Evolutionary conservation across 352 stramenopile species (phyloP).

Genomic region (Blastocystis sp.): DNA sequence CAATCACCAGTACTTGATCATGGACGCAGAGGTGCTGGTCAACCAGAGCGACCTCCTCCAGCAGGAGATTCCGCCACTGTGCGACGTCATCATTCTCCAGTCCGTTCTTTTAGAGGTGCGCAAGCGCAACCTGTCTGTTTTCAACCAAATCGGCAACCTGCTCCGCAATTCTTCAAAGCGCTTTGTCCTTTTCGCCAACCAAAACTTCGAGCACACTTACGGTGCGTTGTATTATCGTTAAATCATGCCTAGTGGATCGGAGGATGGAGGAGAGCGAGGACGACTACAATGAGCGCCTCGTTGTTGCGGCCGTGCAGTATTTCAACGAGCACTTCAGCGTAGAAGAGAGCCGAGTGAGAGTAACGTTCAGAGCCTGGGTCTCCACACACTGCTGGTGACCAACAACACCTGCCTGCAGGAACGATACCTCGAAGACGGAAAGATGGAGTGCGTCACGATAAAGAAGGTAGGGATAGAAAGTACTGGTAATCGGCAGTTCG

Average conservation of each 20-base stretch:
- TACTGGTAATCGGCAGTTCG: slow-evolving; percentile 36
- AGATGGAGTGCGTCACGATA: slow-evolving; percentile 41
- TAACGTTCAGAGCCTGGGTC: slow-evolving; percentile 74
- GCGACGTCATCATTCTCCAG: slow-evolving; percentile 84
- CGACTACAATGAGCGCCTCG: slow-evolving; percentile 82
- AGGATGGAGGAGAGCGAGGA: slow-evolving; percentile 75
- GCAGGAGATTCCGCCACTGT: slow-evolving; percentile 76
- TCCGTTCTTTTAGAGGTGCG: slow-evolving; percentile 84
- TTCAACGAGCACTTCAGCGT: slow-evolving; percentile 74
- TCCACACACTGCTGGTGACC: slow-evolving; percentile 70
- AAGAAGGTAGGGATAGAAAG: slow-evolving; percentile 37
- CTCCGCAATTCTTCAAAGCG: slow-evolving; percentile 76
- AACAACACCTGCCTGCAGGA: slow-evolving; percentile 67
- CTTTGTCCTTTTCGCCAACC: slow-evolving; percentile 88
- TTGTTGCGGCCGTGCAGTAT: slow-evolving; percentile 80
- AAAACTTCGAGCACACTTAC: slow-evolving; percentile 82
- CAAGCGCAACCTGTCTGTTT: slow-evolving; percentile 82
- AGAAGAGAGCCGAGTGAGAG: slow-evolving; percentile 39
- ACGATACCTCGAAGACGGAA: slow-evolving; percentile 36
- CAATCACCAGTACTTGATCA: slow-evolving; percentile 78
- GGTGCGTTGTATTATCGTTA: not conserved
- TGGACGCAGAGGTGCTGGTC: slow-evolving; percentile 84
- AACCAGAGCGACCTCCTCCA: slow-evolving; percentile 85
- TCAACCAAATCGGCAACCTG: slow-evolving; percentile 82
- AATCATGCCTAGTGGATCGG: slow-evolving; percentile 65